phyloP scores from a whole-genome alignment of 371 early-diverging fungal species.

The Circinella umbellata region DNA sequence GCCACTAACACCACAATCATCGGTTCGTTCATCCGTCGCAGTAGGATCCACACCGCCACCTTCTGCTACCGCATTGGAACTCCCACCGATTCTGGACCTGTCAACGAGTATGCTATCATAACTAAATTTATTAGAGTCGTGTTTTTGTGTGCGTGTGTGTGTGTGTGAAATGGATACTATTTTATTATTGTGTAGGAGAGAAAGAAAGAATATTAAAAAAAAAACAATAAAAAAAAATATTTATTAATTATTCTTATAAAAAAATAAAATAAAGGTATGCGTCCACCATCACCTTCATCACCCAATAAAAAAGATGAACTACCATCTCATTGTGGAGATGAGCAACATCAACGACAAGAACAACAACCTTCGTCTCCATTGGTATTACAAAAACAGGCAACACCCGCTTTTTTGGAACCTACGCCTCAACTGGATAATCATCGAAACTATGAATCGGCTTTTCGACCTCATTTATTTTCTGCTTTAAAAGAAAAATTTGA shows the following conservation, averaged over 20 bases:
- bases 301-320: slow-evolving; percentile 13
- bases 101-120: slow-evolving; percentile 3
- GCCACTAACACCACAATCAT: background rate
- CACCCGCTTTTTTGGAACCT: slow-evolving; percentile 32
- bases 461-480: slow-evolving; percentile 24
- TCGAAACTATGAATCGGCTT: slow-evolving; percentile 19
- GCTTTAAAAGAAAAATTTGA: slow-evolving; percentile 20
- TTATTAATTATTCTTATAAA: background rate
- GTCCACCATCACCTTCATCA: slow-evolving; percentile 10
- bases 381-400: slow-evolving; percentile 12
- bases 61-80: slow-evolving; percentile 19
- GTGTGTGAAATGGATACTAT: background rate
- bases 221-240: background rate
- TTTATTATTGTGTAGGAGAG: background rate
- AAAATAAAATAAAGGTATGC: background rate
- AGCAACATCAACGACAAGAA: background rate
- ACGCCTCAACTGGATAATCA: slow-evolving; percentile 28
- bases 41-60: slow-evolving; percentile 21
- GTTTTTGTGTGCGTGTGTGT: no score
- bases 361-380: background rate
- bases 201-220: background rate
- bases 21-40: background rate
- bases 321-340: background rate
- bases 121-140: background rate
- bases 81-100: slow-evolving; percentile 28